Base-by-base conservation (phyloP, 2,329 filamentous ascomycete species). In the Paecilomyces fulvus region DNA sequence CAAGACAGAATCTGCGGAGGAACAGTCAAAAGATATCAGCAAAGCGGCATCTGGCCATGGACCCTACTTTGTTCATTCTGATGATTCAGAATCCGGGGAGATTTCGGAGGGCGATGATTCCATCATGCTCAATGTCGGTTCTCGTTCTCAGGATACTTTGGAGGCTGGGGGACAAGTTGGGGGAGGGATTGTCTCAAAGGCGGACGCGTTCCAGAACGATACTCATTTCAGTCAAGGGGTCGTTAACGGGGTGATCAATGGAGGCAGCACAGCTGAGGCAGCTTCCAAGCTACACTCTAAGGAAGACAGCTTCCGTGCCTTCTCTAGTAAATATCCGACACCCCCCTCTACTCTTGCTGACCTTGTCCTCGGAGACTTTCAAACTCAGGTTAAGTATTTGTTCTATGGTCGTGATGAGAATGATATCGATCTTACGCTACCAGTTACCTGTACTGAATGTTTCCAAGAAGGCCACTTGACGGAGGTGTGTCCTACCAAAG, bases 381-480 rank as follows among this genome's bases (percentile, higher is more conserved):
- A 77, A 56, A 59, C 63, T 1, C 73, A 77, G 59, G 64, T 73
- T 33, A 71, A 67, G 54, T 72, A 67, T 58, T 63, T 74, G 20
- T 75, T 73, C 52, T 77, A 72, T 59, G 67, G 74, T 58, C 64
- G 66, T 17, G 61, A 69, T 21, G 65, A 70, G 23, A 65, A 72
- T 52, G 65, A 71, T 21, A 65, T 77, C 49, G 71, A 77, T 60
- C 68, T 76, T 23, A 69, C 67, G 49, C 62, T 72, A 10, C 73
- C 75, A 6, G 65, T 76, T 23, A 64, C 70, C 21, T 79, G 77
- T 58, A 70, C 70, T 17, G 68, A 73, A 54, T 78, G 75, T 59
- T 65, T 75, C 55, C 61, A 66, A 23, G 65, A 71, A 58, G 77
- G 76, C 3, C 77, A 79, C 59, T 63, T 76, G 57, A 65, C 69